Evolutionary conservation across 2,329 filamentous ascomycete species (phyloP), one percentile per base, ranked within the genome.

Genomic region (Paecilomyces dactylethromorphus): DNA sequence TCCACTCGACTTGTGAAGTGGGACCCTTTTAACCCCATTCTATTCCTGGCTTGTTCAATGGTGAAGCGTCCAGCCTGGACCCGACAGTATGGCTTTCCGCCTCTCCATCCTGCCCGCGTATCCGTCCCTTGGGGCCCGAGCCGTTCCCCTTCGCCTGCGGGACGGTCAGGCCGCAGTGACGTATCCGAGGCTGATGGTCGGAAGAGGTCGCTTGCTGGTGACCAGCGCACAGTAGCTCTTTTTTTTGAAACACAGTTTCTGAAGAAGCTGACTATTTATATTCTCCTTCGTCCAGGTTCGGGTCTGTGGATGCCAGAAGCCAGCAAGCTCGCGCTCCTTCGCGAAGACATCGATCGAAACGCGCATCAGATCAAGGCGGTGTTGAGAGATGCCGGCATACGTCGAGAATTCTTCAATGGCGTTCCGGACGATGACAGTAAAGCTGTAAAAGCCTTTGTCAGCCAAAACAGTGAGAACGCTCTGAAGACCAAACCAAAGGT

Each of bases 401-500:
- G 85, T 60, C 79, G 79, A 57, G 81, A 81, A 5, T 92, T 92
- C 70, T 81, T 93, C 54, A 81, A 82, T 1, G 79, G 80, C 3
- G 75, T 79, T 21, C 73, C 79, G 57, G 78, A 80, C 55, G 79
- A 84, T 57, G 81, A 85, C 60, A 80, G 83, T 61, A 83, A 83
- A 54, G 86, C 82, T 18, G 73, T 94, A 4, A 81, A 84, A 63
- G 88, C 88, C 0, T 96, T 96, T 73, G 81, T 84, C 22, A 80
- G 79, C 51, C 79, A 82, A 64, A 97, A 96, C 67, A 78, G 83
- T 63, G 84, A 86, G 60, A 88, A 85, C 61, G 91, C 91, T 13
- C 79, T 97, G 55, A 96, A 95, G 80, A 93, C 85, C 39, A 87
- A 88, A 69, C 92, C 92, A 3, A 93, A 92, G 85, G 91, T 91